These are phyloP conservation scores for Agrocybe praecox DNA, from an alignment of 768 basidiomycete species.

Conservation along the genomic window DNA sequence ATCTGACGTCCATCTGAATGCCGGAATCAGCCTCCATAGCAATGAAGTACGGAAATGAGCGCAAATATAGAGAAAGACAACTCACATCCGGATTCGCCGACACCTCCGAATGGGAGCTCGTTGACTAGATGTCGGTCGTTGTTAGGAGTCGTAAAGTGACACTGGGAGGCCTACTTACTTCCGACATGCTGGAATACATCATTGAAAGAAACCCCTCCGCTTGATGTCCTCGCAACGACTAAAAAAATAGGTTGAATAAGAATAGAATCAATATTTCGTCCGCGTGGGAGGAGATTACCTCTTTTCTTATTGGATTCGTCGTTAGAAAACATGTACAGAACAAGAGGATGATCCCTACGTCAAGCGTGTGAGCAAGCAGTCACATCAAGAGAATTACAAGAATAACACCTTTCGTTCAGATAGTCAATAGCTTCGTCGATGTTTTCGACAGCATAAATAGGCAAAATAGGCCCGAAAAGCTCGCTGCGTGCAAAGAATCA, in stretches of 20 bases:
- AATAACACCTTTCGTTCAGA: conserved; percentile 50
- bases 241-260: not conserved
- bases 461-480: conserved; percentile 72
- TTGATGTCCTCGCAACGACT: conserved; percentile 60
- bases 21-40: not conserved
- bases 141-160: no score
- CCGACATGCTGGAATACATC: conserved; percentile 59
- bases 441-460: conserved; percentile 59
- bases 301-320: conserved; percentile 38
- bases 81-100: conserved; percentile 70
- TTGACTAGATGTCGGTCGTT: conserved; percentile 18
- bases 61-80: not conserved
- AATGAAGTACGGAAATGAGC: no score
- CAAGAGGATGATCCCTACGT: conserved; percentile 57
- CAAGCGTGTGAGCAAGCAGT: not conserved
- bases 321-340: conserved; percentile 66
- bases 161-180: conserved; percentile 36
- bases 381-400: not conserved
- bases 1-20: conserved; percentile 55
- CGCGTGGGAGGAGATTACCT: conserved; percentile 27
- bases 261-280: not conserved
- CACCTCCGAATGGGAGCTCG: conserved; percentile 33
- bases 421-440: conserved; percentile 59
- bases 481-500: conserved; percentile 49
- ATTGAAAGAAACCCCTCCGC: conserved; percentile 60